phyloP scores from a whole-genome alignment of 176 grass and related monocot species.

The Typha latifolia region DNA sequence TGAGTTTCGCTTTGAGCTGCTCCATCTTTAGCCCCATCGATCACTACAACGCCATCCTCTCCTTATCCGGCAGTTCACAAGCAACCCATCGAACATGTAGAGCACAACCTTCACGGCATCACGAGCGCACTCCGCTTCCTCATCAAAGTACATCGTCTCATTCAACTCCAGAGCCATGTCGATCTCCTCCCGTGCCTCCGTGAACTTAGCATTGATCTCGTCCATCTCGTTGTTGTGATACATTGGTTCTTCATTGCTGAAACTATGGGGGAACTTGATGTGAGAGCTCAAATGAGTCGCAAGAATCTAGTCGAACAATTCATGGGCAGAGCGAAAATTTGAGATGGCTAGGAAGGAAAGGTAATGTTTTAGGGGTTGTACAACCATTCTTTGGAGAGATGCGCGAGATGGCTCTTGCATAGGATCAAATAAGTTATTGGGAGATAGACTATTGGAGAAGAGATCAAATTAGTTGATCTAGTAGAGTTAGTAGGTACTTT shows the following conservation, averaged over 20 bases:
- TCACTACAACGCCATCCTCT: conserved; percentile 47
- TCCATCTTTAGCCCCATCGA: conserved; percentile 99
- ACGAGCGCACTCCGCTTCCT: conserved; percentile 78
- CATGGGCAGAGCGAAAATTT: neutral
- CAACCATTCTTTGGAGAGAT: neutral
- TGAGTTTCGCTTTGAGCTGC: conserved; percentile 93
- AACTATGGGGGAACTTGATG: conserved; percentile 1
- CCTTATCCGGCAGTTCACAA: conserved; percentile 54
- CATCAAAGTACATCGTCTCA: conserved; percentile 91
- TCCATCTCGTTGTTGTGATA: conserved; percentile 69
- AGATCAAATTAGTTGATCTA: conserved; percentile 47
- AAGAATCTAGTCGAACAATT: neutral
- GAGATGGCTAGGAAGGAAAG: neutral
- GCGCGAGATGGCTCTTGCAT: conserved; percentile 1
- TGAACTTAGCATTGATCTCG: conserved; percentile 91
- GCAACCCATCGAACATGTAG: conserved; percentile 54
- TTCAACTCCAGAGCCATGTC: conserved; percentile 85
- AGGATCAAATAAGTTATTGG: conserved; percentile 14
- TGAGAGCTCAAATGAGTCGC: neutral
- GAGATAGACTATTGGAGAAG: conserved; percentile 48
- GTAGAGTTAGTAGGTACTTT: too few relatives aligned
- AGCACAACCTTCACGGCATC: conserved; percentile 52
- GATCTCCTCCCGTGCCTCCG: conserved; percentile 91
- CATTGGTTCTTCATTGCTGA: neutral
- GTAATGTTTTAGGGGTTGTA: neutral